phyloP scores from a whole-genome alignment of 2,329 filamentous ascomycete species.

The Coniochaeta sp. region DNA sequence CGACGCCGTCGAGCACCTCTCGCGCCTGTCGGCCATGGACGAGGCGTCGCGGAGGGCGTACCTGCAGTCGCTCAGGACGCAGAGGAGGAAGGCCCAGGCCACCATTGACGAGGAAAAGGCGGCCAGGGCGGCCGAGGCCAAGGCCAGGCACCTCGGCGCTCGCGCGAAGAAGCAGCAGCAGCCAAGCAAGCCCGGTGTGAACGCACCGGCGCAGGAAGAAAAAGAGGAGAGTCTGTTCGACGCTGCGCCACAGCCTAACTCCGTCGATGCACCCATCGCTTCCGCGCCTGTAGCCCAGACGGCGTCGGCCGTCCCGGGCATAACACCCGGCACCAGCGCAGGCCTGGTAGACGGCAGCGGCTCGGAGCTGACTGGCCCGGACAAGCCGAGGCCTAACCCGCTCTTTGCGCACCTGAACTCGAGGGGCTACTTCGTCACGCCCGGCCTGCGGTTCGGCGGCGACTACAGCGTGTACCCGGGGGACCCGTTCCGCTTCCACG shows the following conservation, averaged over 20 bases:
- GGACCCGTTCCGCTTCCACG: conserved; percentile 90
- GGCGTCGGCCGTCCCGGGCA: conserved; percentile 14
- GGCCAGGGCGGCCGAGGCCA: conserved; percentile 19
- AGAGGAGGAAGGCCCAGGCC: conserved; percentile 33
- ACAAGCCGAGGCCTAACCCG: conserved; percentile 52
- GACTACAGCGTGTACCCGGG: conserved; percentile 94
- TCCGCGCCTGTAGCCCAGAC: not conserved
- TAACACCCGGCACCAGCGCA: conserved; percentile 32
- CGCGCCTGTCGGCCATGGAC: conserved; percentile 52
- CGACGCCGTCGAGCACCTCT: conserved; percentile 63
- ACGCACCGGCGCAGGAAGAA: conserved; percentile 5
- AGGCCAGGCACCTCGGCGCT: conserved; percentile 9
- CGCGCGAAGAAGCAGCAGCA: conserved; percentile 8
- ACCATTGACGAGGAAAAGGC: conserved; percentile 31
- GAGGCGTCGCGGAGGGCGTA: conserved; percentile 55
- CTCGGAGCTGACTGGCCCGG: conserved; percentile 7
- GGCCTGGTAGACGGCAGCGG: conserved; percentile 15
- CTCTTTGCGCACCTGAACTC: conserved; percentile 76
- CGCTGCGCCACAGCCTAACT: not conserved
- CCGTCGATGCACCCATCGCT: not conserved
- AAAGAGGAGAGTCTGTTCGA: conserved; percentile 7
- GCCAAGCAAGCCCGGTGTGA: not conserved
- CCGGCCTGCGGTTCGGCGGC: conserved; percentile 88
- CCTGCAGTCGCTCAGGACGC: conserved; percentile 45
- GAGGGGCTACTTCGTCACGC: conserved; percentile 78